These are phyloP conservation scores for Novymonas esmeraldas DNA, from an alignment of 208 protist species.

Conservation along the genomic window DNA sequence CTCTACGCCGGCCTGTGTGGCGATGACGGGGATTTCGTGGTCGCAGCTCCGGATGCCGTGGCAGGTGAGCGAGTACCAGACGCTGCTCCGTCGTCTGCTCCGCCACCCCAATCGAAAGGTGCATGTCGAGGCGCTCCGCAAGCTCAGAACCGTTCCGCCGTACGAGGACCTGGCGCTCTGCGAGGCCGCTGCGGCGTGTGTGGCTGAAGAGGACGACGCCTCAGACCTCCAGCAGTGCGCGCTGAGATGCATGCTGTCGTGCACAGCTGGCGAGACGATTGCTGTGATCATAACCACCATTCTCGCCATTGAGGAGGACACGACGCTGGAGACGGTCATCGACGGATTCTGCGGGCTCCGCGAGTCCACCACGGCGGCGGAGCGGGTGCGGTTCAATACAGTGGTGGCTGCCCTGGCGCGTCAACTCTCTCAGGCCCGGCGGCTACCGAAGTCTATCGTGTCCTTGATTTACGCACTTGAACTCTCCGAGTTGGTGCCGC, in stretches of 20 bases:
- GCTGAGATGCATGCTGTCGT: conserved; percentile 20
- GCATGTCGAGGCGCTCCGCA: conserved; percentile 11
- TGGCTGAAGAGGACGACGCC: conserved; percentile 4
- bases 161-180: conserved; percentile 20
- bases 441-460: conserved; percentile 16
- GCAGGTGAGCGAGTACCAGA: conserved; percentile 23
- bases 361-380: background rate
- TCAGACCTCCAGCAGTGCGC: background rate
- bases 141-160: conserved; percentile 14
- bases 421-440: conserved; percentile 6
- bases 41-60: conserved; percentile 7
- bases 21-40: conserved; percentile 19
- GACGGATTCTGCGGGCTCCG: conserved; percentile 3
- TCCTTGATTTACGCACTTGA: conserved; percentile 1
- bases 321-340: conserved; percentile 5
- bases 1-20: conserved; percentile 22
- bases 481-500: conserved; percentile 3
- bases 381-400: background rate
- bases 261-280: conserved; percentile 13
- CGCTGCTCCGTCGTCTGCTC: conserved; percentile 16
- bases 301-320: conserved; percentile 1
- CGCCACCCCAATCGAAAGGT: conserved; percentile 14
- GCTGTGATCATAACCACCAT: conserved; percentile 12
- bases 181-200: conserved; percentile 3
- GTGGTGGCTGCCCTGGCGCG: background rate